A percentile compares a stretch with the other conserved stretches of the same genome.
Conservation (phyloP, 139 green algal species). For the Micractinium sp. region DNA sequence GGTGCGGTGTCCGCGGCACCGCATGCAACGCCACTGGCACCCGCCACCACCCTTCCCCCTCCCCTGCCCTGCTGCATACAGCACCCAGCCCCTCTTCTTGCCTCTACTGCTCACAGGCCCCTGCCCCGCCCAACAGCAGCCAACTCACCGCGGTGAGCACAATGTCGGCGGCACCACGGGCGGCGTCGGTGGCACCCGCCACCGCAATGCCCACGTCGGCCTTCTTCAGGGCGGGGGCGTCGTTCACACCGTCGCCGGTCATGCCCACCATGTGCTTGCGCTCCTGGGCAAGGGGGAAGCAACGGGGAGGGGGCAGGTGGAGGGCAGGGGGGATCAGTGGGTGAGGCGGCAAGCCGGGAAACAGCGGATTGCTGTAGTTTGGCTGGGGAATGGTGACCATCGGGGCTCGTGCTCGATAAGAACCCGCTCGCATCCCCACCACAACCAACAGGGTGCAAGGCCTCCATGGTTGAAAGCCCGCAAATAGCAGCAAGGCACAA, state of each 20-base stretch:
- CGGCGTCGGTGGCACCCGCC: constrained; percentile 79
- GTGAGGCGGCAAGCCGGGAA: too few species aligned
- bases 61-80: background rate
- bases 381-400: too few species aligned
- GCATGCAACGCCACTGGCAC: background rate
- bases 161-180: constrained; percentile 85
- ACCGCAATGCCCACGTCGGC: constrained; percentile 95
- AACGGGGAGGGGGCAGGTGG: background rate
- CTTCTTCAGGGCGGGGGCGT: constrained; percentile 95
- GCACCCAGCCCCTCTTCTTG: too few species aligned
- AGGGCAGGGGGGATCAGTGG: background rate
- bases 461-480: too few species aligned
- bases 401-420: too few species aligned
- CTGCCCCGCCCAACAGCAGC: background rate
- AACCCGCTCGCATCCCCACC: too few species aligned
- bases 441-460: too few species aligned
- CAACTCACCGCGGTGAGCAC: constrained; percentile 61
- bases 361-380: too few species aligned
- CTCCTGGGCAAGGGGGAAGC: constrained; percentile 12
- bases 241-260: constrained; percentile 93
- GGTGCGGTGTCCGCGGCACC: too few species aligned
- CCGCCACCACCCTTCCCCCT: background rate
- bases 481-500: background rate
- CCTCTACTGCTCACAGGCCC: too few species aligned
- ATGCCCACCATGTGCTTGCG: constrained; percentile 75